Conservation (phyloP, 2,329 filamentous ascomycete genomes). For the Aspergillus thermomutatus region DNA sequence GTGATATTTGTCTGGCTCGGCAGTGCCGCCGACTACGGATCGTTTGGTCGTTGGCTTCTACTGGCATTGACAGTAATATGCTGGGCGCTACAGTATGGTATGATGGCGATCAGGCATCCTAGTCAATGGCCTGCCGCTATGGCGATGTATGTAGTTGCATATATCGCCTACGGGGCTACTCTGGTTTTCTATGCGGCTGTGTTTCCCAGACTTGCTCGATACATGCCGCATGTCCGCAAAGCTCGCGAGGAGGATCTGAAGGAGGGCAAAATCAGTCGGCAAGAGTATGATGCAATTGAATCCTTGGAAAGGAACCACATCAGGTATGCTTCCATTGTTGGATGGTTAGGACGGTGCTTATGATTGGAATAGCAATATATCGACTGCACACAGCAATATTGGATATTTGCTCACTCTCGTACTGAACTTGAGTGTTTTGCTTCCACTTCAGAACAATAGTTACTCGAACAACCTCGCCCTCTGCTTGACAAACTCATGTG, state of each 20-base stretch:
- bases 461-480: slow-evolving; percentile 41
- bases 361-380: slow-evolving; percentile 30
- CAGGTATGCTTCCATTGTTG: slow-evolving; percentile 18
- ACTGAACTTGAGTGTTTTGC: slow-evolving; percentile 39
- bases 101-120: slow-evolving; percentile 36
- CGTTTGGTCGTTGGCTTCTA: slow-evolving; percentile 42
- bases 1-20: slow-evolving; percentile 42
- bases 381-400: slow-evolving; percentile 44
- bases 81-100: slow-evolving; percentile 41
- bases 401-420: slow-evolving; percentile 40
- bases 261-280: slow-evolving; percentile 36
- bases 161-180: slow-evolving; percentile 40
- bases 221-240: slow-evolving; percentile 41
- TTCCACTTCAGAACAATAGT: slow-evolving; percentile 35
- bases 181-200: slow-evolving; percentile 44
- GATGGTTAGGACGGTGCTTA: slow-evolving; percentile 3
- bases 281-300: slow-evolving; percentile 41
- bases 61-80: slow-evolving; percentile 39
- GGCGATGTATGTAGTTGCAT: slow-evolving; percentile 40
- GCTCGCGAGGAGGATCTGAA: slow-evolving; percentile 40
- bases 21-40: slow-evolving; percentile 43
- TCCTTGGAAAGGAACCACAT: slow-evolving; percentile 43
- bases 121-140: slow-evolving; percentile 42
- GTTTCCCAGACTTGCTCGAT: slow-evolving; percentile 39
- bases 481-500: slow-evolving; percentile 42